Base-by-base conservation (phyloP, 2,329 filamentous ascomycete genomes). In the Geoglossum cookeanum region DNA sequence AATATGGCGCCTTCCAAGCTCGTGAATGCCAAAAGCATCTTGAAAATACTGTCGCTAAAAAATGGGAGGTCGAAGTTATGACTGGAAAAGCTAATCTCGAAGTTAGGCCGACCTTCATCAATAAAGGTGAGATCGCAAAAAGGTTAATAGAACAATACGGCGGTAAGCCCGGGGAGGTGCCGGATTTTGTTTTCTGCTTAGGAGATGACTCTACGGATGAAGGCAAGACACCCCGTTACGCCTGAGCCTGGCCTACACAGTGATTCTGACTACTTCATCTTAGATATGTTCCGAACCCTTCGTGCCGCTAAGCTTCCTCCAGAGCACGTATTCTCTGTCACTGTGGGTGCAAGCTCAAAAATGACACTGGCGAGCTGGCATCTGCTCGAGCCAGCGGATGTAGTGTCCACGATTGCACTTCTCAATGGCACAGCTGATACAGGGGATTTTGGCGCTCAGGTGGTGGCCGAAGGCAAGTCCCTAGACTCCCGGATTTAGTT, bases 161-260 rank as follows among this genome's bases (percentile, higher is more conserved):
- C 3, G 71, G 74, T 5, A 72, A 70, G 1, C 68, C 69, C 1
- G 74, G 75, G 3, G 74, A 80, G 55, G 78, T 78, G 56, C 79
- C 90, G 0, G 88, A 91, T 63, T 96, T 97, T 66, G 82, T 94
- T 9, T 76, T 97, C 55, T 98, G 92, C 69, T 73, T 90, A 60
- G 92, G 92, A 47, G 92, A 98, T 69, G 92, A 98, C 66, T 94
- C 92, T 64, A 98, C 92, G 4, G 92, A 98, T 67, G 92, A 98
- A 77, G 91, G 94, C 83, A 83, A 62, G 71, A 62, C 27, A 33
- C 13, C 1, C 35, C 13, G 9, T 45, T 32, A 3, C 47, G 30
- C 13, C 22, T 30, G n/a, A 8, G 54, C 2, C 7, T 29, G 17
- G 29, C 48, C 51, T 17, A 35, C 5, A 13, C 27, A 55, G 37